Percentiles rank a stretch among this genome's conserved stretches.
Conservation (phyloP, 371 early-diverging fungal genomes). For the Lichtheimia ramosa region DNA sequence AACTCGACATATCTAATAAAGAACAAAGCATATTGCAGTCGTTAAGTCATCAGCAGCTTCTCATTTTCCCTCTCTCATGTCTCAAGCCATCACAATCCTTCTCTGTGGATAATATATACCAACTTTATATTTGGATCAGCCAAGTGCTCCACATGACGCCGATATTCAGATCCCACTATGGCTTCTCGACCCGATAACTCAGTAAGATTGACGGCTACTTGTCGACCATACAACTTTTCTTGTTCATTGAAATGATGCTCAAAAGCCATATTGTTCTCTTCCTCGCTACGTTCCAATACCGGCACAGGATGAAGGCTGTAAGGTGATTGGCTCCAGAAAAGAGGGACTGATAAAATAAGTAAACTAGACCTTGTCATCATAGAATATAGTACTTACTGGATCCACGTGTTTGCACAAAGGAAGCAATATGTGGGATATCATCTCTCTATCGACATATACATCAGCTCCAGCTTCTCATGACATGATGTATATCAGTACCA, state of each 20-base stretch:
- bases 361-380: too few species aligned
- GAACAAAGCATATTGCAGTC: neutral
- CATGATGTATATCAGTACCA: neutral
- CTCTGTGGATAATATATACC: neutral
- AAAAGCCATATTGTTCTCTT: constrained; percentile 52
- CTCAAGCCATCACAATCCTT: neutral
- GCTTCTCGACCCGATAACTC: constrained; percentile 55
- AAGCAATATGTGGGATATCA: constrained; percentile 51
- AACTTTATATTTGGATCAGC: constrained; percentile 49
- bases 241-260: constrained; percentile 72
- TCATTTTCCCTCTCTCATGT: neutral
- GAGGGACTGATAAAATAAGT: constrained; percentile 36
- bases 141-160: constrained; percentile 40
- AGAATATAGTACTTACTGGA: constrained; percentile 41
- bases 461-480: neutral
- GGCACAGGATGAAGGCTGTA: constrained; percentile 70
- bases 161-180: constrained; percentile 51
- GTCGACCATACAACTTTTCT: constrained; percentile 68
- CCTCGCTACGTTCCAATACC: constrained; percentile 52
- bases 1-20: constrained; percentile 78
- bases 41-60: neutral
- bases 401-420: constrained; percentile 67
- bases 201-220: constrained; percentile 83
- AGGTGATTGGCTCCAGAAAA: constrained; percentile 74
- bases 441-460: constrained; percentile 30